Conservation (phyloP, 2,329 filamentous ascomycete genomes). For the Leptographium lundbergii region DNA sequence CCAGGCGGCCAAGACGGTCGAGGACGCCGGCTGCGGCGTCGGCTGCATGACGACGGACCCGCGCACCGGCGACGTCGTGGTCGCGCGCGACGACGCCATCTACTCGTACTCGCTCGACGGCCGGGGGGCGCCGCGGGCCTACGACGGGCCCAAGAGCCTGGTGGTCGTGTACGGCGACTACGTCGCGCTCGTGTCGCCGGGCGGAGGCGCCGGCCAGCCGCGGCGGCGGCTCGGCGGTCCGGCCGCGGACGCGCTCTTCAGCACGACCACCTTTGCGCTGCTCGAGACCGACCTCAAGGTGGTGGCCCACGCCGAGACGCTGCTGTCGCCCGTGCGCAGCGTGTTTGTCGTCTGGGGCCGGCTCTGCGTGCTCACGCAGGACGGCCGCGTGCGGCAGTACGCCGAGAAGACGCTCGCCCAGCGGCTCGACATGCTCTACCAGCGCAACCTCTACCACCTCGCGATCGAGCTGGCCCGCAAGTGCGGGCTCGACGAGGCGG, state of each 20-base stretch:
- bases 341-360: constrained; percentile 85
- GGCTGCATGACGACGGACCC: constrained; percentile 88
- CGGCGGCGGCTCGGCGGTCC: constrained; percentile 64
- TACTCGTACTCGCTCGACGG: constrained; percentile 86
- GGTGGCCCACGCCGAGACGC: constrained; percentile 75
- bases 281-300: constrained; percentile 87
- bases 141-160: constrained; percentile 79
- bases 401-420: constrained; percentile 85
- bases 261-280: constrained; percentile 76
- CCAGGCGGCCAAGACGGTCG: constrained; percentile 74
- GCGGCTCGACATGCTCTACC: constrained; percentile 84
- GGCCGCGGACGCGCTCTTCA: constrained; percentile 67
- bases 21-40: constrained; percentile 82
- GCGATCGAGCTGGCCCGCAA: constrained; percentile 91
- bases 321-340: constrained; percentile 67
- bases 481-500: constrained; percentile 61
- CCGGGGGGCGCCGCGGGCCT: constrained; percentile 76
- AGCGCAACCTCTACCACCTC: constrained; percentile 81
- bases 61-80: constrained; percentile 69
- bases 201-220: constrained; percentile 27
- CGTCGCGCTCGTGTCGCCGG: constrained; percentile 74
- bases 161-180: constrained; percentile 75
- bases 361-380: constrained; percentile 76
- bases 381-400: constrained; percentile 85
- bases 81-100: constrained; percentile 90